A percentile compares a stretch with the other conserved stretches of the same genome.
phyloP scores from a whole-genome alignment of 2,329 filamentous ascomycete genomes.

The Colletotrichum agaves region DNA sequence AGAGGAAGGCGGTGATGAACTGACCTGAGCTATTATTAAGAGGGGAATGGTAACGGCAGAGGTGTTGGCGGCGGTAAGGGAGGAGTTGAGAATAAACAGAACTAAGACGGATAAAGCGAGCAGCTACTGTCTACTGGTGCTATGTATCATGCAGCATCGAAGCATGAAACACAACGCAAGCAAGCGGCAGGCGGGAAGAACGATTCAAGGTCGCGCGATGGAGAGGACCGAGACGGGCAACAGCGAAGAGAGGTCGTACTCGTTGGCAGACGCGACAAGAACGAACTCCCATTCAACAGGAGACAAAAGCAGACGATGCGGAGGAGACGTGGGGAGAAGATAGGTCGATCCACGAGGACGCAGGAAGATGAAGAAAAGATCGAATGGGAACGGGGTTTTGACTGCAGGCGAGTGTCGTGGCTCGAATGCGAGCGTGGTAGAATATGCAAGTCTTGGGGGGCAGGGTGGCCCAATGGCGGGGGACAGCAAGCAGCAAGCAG shows the following conservation, averaged over 20 bases:
- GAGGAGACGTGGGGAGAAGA: constrained; percentile 36
- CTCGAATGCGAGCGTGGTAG: constrained; percentile 52
- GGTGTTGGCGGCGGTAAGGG: constrained; percentile 29
- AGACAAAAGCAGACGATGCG: constrained; percentile 22
- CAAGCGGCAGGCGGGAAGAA: constrained; percentile 12
- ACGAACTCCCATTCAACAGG: constrained; percentile 25
- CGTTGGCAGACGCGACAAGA: constrained; percentile 5
- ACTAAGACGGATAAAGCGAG: constrained; percentile 35
- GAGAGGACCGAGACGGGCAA: constrained; percentile 14
- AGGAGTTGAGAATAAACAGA: constrained; percentile 33
- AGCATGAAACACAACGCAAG: constrained; percentile 37
- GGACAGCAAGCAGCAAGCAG: constrained; percentile 4
- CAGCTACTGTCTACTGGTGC: constrained; percentile 28
- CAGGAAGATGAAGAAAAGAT: constrained; percentile 32
- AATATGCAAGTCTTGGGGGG: constrained; percentile 38
- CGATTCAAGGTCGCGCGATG: constrained; percentile 9
- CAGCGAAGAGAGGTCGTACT: constrained; percentile 18
- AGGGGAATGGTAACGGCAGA: constrained; percentile 24
- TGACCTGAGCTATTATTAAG: constrained; percentile 40
- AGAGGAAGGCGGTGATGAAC: constrained; percentile 36
- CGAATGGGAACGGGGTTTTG: constrained; percentile 42
- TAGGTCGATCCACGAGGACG: constrained; percentile 36
- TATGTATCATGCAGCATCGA: constrained; percentile 40
- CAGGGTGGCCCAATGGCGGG: constrained; percentile 38
- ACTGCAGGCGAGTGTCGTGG: constrained; percentile 51